These are phyloP conservation scores for Botrytis aclada DNA, from an alignment of 2,329 filamentous ascomycete species.

Conservation along the genomic window DNA sequence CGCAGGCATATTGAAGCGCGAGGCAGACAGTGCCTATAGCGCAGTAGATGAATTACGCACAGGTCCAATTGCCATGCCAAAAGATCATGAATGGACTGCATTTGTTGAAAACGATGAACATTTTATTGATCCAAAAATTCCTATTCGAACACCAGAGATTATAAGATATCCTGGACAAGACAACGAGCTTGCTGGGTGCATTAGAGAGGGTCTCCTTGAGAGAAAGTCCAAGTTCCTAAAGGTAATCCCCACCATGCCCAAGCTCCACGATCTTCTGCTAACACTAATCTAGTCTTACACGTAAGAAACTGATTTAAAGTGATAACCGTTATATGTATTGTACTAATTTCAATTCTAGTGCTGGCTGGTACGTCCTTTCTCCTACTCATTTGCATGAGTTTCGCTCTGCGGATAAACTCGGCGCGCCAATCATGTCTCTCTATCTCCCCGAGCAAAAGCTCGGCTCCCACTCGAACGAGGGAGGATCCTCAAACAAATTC, in stretches of 20 bases:
- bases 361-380: slow-evolving; percentile 77
- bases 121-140: slow-evolving; percentile 80
- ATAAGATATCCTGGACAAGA: slow-evolving; percentile 91
- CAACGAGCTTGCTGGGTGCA: slow-evolving; percentile 74
- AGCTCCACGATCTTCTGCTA: neutral
- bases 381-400: slow-evolving; percentile 98
- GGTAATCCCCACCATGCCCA: neutral
- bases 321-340: neutral
- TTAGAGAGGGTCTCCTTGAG: slow-evolving; percentile 87
- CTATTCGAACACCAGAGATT: slow-evolving; percentile 72
- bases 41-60: slow-evolving; percentile 77
- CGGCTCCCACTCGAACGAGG: slow-evolving; percentile 80
- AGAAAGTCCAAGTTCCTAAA: slow-evolving; percentile 93
- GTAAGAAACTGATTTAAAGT: neutral
- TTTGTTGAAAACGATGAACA: slow-evolving; percentile 77
- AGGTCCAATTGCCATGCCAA: slow-evolving; percentile 88
- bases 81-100: slow-evolving; percentile 84
- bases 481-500: slow-evolving; percentile 92
- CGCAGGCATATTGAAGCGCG: slow-evolving; percentile 84
- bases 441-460: slow-evolving; percentile 94
- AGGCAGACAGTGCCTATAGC: slow-evolving; percentile 77
- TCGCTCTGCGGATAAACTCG: slow-evolving; percentile 92
- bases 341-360: slow-evolving; percentile 14
- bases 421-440: slow-evolving; percentile 92
- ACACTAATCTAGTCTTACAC: slow-evolving; percentile 39